phyloP scores from a whole-genome alignment of 2,329 filamentous ascomycete species.

The Shiraia sp. region DNA sequence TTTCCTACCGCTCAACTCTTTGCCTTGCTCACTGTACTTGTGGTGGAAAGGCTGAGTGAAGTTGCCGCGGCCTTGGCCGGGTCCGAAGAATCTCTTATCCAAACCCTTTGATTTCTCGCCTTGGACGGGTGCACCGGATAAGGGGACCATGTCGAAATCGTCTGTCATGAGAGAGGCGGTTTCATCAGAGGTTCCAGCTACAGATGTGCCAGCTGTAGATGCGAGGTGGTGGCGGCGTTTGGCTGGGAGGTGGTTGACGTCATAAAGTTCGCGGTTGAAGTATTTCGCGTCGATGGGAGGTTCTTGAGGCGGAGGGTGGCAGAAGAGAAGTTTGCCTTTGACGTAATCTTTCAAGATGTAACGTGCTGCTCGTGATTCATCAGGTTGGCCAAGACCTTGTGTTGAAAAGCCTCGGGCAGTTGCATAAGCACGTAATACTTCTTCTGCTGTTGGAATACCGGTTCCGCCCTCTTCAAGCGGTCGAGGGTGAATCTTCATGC shows the following conservation, averaged over 20 bases:
- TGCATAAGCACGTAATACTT: slow-evolving; percentile 85
- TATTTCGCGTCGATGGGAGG: slow-evolving; percentile 66
- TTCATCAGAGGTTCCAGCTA: slow-evolving; percentile 33
- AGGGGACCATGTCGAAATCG: slow-evolving; percentile 55
- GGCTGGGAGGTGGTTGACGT: slow-evolving; percentile 76
- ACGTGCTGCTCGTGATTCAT: slow-evolving; percentile 88
- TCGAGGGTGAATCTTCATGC: slow-evolving; percentile 81
- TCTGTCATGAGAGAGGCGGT: slow-evolving; percentile 48
- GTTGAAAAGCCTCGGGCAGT: slow-evolving; percentile 88
- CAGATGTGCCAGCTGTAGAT: slow-evolving; percentile 45
- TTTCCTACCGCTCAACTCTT: slow-evolving; percentile 81
- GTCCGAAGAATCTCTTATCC: slow-evolving; percentile 87
- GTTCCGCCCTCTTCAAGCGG: slow-evolving; percentile 91
- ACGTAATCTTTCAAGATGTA: slow-evolving; percentile 97
- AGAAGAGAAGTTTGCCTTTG: slow-evolving; percentile 90
- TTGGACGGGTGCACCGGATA: slow-evolving; percentile 43
- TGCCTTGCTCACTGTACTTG: slow-evolving; percentile 86
- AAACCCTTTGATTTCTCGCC: slow-evolving; percentile 76
- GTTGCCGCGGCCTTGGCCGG: slow-evolving; percentile 64
- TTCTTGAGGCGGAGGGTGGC: slow-evolving; percentile 78
- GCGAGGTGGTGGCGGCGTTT: slow-evolving; percentile 73
- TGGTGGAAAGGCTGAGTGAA: slow-evolving; percentile 83
- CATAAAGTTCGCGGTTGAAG: slow-evolving; percentile 91
- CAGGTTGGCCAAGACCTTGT: slow-evolving; percentile 84
- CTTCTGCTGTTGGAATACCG: slow-evolving; percentile 79